A percentile compares a stretch with the other conserved stretches of the same genome.
Conservation (phyloP, 2,329 filamentous ascomycete genomes). For the Venturia effusa region DNA sequence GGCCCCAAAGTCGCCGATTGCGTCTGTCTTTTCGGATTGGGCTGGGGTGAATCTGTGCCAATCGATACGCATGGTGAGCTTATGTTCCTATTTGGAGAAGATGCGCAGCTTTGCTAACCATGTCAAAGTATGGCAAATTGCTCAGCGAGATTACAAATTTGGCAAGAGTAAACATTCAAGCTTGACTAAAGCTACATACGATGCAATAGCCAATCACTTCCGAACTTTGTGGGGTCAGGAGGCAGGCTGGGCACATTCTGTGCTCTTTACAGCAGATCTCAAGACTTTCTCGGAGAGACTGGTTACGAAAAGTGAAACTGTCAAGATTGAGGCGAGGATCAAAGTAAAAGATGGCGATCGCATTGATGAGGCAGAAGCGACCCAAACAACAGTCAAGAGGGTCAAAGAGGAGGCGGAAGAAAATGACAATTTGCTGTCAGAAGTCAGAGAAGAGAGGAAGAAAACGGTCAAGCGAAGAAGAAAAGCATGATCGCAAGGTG, state of each 20-base stretch:
- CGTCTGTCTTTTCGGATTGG: conserved; percentile 89
- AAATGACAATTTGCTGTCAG: conserved; percentile 26
- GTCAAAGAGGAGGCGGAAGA: conserved; percentile 31
- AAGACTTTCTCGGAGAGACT: conserved; percentile 66
- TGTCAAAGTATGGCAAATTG: conserved; percentile 79
- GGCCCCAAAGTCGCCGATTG: conserved; percentile 97
- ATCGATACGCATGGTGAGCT: conserved; percentile 74
- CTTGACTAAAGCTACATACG: conserved; percentile 78
- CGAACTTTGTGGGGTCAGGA: conserved; percentile 81
- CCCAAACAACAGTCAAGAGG: conserved; percentile 23
- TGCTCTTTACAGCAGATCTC: conserved; percentile 89
- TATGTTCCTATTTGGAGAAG: background rate
- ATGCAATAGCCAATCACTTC: conserved; percentile 84
- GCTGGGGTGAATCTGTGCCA: conserved; percentile 90
- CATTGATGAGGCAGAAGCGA: conserved; percentile 11
- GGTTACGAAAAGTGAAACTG: conserved; percentile 30
- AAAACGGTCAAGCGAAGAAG: conserved; percentile 27
- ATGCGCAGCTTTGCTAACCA: background rate
- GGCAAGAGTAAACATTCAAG: conserved; percentile 73
- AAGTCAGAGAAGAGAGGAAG: conserved; percentile 26
- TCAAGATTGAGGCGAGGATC: conserved; percentile 21
- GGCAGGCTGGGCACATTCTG: conserved; percentile 95
- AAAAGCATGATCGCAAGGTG: background rate
- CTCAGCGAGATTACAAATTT: conserved; percentile 89
- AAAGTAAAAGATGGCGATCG: conserved; percentile 15